Conservation (phyloP, 257 asterid species). For the Solanum chilense region DNA sequence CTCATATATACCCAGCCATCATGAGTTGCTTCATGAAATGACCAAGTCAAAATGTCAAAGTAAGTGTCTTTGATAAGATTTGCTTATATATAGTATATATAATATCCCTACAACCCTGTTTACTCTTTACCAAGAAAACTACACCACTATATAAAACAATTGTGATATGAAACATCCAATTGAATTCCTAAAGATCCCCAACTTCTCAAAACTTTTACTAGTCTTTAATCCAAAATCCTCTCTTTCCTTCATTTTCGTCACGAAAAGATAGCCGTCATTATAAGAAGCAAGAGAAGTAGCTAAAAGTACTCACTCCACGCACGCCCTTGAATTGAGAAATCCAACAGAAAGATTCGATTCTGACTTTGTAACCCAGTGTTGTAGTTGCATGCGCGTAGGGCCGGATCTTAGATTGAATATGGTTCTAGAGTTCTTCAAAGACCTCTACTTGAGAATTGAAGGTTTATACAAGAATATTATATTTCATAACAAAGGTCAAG, state of each 20-base stretch:
- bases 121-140: neutral
- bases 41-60: neutral
- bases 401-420: neutral
- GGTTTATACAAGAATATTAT: neutral
- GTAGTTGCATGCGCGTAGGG: neutral
- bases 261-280: neutral
- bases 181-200: neutral
- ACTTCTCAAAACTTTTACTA: neutral
- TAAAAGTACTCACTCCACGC: neutral
- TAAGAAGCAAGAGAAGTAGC: neutral
- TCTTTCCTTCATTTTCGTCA: neutral
- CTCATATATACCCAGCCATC: neutral
- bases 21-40: neutral
- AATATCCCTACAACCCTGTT: neutral
- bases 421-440: neutral
- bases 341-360: neutral
- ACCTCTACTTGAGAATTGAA: neutral
- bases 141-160: neutral
- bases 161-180: neutral
- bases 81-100: neutral
- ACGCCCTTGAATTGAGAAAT: neutral
- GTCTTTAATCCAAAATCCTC: neutral
- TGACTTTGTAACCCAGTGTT: no score
- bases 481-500: neutral
- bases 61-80: neutral